Base-by-base conservation (phyloP, 164 flowering plant species). In the Magnolia officinalis region DNA sequence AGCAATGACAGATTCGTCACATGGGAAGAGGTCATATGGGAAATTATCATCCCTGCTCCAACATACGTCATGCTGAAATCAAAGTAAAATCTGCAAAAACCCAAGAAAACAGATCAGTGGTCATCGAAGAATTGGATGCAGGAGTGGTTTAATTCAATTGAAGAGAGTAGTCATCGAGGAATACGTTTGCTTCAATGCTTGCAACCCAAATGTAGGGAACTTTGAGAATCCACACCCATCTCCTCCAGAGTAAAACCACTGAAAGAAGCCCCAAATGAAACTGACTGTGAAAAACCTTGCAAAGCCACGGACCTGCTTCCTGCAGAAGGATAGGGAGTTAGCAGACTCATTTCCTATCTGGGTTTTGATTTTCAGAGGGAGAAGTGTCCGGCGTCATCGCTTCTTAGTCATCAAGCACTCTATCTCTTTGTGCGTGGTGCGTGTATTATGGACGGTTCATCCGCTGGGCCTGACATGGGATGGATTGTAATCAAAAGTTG, bases 31-130 rank as follows among this genome's bases (percentile, higher is more conserved):
- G 93, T 91, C 98, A 93, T 93, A 77, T 92, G 94, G 31, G 98
- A 85, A 80, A 90, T 90, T 6, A 94, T 91, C 98, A 93, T 93
- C 75, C 98, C 97, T 0, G 96, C 96, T 73, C 96, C 97, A 14
- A 92, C 76, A 49, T 90, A 91, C 6, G 95, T 92, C 88, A 78
- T 76, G 76, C 89, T 88, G 80, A 94, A 94, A 82, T 92, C 93
- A 58, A 95, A 95, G 86, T 86, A 93, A 80, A 92, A 92, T 76
- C 97, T 92, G 95, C 88, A 81, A 72, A 58, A 76, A 50, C 18
- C 24, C 24, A 70, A 49, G 58, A 50, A 9, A 18, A 64, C n/a
- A 26, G 10, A 52, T 61, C 55, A 69, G 73, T 4, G 4, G 49
- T 61, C 50, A 63, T 6, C 18, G 63, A 68, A 68, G 29, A 31